Evolutionary conservation across 441 rosid species (phyloP), one percentile per base, ranked within the genome.

Genomic region (Jatropha podagrica): DNA sequence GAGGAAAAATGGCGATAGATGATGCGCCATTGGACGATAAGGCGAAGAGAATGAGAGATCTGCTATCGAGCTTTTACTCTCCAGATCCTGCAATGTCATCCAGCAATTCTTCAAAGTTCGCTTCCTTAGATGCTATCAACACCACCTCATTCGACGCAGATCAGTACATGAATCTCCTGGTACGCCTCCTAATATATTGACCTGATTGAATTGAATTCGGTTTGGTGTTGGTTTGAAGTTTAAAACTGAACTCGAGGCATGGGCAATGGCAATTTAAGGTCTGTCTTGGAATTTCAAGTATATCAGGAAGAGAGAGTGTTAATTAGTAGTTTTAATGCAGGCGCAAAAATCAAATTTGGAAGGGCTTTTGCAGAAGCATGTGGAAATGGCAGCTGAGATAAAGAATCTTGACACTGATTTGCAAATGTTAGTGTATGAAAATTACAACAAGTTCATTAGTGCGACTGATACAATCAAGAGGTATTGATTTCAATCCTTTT

Each of bases 31-130:
- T 90, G 93, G 99, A 96, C 65, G 98, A 94, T 65, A 96, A 96
- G 84, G 99, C 99, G 69, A 94, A 92, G 96, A 89, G 99, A 77
- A 96, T 87, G 97, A 91, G 99, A 80, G 99, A 94, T 92, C 95
- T 96, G 80, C 79, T 96, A 23, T 92, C 97, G 70, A 96, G 97
- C 89, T 96, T 96, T 82, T 96, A 96, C 84, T 83, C 94, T 75
- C 95, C 97, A 12, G 97, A 91, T 87, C 97, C 96, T 85, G 86
- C 97, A n/a, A 64, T 84, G 69, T 69, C 90, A 3, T 52, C 91
- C 65, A 54, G 71, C 75, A 73, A 76, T 68, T 75, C 91, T 58
- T 83, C 94, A 3, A 87, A 83, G 68, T 80, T 37, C 76, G 75
- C 79, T 60, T 81, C 95, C 14, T 80, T 94, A 63, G 99, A 96